Evolutionary conservation across 2,329 filamentous ascomycete species (phyloP).

Genomic region (Fusarium nodosum): DNA sequence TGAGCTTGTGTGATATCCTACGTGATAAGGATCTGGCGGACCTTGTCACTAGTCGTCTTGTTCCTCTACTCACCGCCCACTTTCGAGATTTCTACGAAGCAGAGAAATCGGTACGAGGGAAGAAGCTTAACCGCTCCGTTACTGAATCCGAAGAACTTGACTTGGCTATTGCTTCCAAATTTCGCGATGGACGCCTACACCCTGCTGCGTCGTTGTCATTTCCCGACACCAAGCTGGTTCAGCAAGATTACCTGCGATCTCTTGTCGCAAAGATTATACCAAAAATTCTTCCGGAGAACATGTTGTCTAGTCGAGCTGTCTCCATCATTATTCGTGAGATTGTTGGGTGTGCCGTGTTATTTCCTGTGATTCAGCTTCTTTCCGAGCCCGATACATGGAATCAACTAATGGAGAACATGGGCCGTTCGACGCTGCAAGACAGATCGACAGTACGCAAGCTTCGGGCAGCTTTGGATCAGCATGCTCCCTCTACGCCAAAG

Average conservation of each 20-base stretch:
- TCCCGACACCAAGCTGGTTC: constrained; percentile 84
- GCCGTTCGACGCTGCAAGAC: constrained; percentile 90
- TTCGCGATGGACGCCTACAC: constrained; percentile 88
- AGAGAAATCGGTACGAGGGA: constrained; percentile 86
- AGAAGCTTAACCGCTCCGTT: constrained; percentile 87
- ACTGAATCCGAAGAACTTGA: constrained; percentile 98
- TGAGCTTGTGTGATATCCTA: constrained; percentile 78
- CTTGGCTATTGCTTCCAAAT: constrained; percentile 94
- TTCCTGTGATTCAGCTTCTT: constrained; percentile 82
- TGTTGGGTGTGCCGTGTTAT: constrained; percentile 90
- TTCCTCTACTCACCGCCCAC: constrained; percentile 90
- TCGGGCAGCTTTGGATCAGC: constrained; percentile 91
- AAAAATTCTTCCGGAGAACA: constrained; percentile 77
- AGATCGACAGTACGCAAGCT: constrained; percentile 94
- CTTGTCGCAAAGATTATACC: constrained; percentile 81
- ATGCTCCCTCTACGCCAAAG: constrained; percentile 85
- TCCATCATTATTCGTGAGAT: constrained; percentile 87
- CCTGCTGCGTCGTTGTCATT: constrained; percentile 85
- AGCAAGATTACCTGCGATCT: constrained; percentile 89
- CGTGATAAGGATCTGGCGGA: constrained; percentile 86
- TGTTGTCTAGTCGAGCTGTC: constrained; percentile 85
- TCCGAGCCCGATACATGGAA: constrained; percentile 98
- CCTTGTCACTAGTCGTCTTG: constrained; percentile 81
- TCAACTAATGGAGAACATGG: constrained; percentile 90
- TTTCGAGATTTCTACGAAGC: constrained; percentile 92